phyloP scores from a whole-genome alignment of 306 rosid genomes.

The Rosa persica region DNA sequence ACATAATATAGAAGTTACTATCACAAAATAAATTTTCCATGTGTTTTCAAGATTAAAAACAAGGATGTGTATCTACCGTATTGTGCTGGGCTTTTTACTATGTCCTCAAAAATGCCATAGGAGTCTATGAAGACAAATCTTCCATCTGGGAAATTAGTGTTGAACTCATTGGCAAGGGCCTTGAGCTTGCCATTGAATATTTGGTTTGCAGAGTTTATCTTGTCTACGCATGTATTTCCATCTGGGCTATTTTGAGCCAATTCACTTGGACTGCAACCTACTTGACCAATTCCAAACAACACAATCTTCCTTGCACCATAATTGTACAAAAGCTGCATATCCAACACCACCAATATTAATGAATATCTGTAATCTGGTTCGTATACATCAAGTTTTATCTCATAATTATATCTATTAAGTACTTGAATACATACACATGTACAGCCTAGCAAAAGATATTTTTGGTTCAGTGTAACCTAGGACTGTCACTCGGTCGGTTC shows the following conservation, averaged over 20 bases:
- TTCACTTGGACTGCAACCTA: slow-evolving; percentile 84
- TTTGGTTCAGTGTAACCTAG: background rate
- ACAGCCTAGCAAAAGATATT: background rate
- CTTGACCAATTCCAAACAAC: slow-evolving; percentile 82
- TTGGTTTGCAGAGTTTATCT: slow-evolving; percentile 77
- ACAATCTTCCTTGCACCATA: slow-evolving; percentile 89
- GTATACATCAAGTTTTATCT: background rate
- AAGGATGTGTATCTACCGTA: slow-evolving; percentile 47
- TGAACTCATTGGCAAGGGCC: slow-evolving; percentile 62
- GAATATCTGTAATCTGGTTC: background rate
- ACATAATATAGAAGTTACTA: background rate
- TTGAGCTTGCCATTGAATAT: slow-evolving; percentile 66
- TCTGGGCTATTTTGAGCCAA: slow-evolving; percentile 83
- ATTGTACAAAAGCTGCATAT: slow-evolving; percentile 54
- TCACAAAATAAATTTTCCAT: background rate
- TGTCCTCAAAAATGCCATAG: slow-evolving; percentile 73
- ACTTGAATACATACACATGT: background rate
- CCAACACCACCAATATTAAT: background rate
- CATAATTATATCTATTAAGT: background rate
- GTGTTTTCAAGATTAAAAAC: background rate
- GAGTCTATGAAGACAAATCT: slow-evolving; percentile 64
- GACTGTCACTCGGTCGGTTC: too few relatives aligned
- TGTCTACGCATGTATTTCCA: slow-evolving; percentile 71
- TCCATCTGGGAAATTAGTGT: slow-evolving; percentile 60
- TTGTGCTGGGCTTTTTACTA: slow-evolving; percentile 58